Percentiles rank a stretch among this genome's conserved stretches.
phyloP scores from a whole-genome alignment of 2,329 filamentous ascomycete species.

The Boeremia exigua region DNA sequence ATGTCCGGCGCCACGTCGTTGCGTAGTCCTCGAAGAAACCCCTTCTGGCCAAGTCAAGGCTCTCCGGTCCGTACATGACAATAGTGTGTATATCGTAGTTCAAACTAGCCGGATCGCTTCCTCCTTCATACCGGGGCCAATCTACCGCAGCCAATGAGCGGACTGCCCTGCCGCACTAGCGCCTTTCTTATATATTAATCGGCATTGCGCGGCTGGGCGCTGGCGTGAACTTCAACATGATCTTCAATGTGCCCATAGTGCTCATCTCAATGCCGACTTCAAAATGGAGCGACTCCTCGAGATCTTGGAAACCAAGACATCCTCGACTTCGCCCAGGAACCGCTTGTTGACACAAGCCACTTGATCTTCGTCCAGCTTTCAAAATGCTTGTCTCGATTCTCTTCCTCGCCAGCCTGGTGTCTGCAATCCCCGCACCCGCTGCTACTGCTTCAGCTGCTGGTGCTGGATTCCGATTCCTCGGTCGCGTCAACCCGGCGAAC shows the following conservation, averaged over 20 bases:
- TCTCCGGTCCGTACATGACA: constrained; percentile 8
- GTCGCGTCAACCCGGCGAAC: constrained; percentile 53
- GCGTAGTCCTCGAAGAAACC: neutral
- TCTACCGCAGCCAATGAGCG: constrained; percentile 9
- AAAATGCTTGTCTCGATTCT: constrained; percentile 7
- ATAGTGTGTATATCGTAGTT: neutral
- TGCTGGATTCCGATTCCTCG: constrained; percentile 31
- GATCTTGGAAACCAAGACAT: too few species aligned
- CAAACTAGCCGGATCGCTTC: neutral
- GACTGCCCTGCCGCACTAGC: neutral
- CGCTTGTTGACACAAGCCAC: neutral
- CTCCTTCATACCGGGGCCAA: constrained; percentile 7
- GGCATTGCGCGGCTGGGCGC: neutral
- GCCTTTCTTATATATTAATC: constrained; percentile 6
- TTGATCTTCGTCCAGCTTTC: neutral
- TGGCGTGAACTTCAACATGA: neutral
- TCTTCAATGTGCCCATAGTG: constrained; percentile 6
- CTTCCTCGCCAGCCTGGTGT: constrained; percentile 3
- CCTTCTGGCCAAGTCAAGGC: neutral
- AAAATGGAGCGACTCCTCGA: neutral
- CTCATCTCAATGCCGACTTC: neutral
- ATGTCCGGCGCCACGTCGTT: neutral
- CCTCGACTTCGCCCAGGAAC: neutral
- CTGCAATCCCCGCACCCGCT: constrained; percentile 3
- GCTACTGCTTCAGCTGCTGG: constrained; percentile 5